Evolutionary conservation across 2,329 filamentous ascomycete genomes (phyloP).

Genomic region (Alternaria alternata): DNA sequence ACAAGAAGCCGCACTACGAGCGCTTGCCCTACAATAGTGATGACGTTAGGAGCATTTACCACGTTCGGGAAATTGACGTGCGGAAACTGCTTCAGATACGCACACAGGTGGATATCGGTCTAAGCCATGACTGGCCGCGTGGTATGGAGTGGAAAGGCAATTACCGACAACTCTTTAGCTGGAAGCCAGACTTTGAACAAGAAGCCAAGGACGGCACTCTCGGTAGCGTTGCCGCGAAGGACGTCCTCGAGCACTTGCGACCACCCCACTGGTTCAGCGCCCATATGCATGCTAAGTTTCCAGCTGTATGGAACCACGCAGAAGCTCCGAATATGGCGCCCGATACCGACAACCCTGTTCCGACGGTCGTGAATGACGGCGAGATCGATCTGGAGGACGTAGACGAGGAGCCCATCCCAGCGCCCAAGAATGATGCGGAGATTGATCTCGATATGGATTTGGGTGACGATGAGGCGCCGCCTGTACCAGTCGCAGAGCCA

Average conservation of each 20-base stretch:
- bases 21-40: slow-evolving; percentile 81
- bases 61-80: slow-evolving; percentile 88
- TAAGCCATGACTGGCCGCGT: slow-evolving; percentile 96
- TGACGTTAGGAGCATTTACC: slow-evolving; percentile 85
- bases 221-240: slow-evolving; percentile 80
- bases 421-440: slow-evolving; percentile 43
- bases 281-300: slow-evolving; percentile 89
- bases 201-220: slow-evolving; percentile 80
- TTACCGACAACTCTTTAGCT: slow-evolving; percentile 69
- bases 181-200: slow-evolving; percentile 76
- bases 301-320: slow-evolving; percentile 66
- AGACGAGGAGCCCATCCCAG: slow-evolving; percentile 52
- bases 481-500: slow-evolving; percentile 1
- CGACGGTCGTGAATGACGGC: slow-evolving; percentile 63
- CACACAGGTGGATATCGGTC: slow-evolving; percentile 87
- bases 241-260: slow-evolving; percentile 80
- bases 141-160: slow-evolving; percentile 83
- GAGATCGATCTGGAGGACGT: slow-evolving; percentile 65
- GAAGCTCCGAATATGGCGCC: slow-evolving; percentile 59
- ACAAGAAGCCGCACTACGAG: slow-evolving; percentile 83
- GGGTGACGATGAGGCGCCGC: slow-evolving; percentile 41
- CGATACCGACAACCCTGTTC: slow-evolving; percentile 4
- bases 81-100: slow-evolving; percentile 84
- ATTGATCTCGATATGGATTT: slow-evolving; percentile 56
- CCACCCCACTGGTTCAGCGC: slow-evolving; percentile 90